phyloP scores from a whole-genome alignment of 352 stramenopile species.

The Plasmopara muralis region DNA sequence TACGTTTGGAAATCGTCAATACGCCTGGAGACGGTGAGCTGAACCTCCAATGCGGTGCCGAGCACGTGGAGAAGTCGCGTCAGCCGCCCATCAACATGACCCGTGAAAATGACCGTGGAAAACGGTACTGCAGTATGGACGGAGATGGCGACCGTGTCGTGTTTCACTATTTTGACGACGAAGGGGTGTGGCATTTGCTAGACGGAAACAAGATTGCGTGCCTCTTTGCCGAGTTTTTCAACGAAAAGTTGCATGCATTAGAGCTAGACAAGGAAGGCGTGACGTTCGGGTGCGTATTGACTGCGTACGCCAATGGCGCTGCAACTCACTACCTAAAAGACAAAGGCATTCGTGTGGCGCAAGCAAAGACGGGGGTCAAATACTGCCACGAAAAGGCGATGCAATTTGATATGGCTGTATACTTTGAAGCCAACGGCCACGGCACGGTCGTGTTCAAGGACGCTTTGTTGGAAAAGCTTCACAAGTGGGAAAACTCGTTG shows the following conservation, averaged over 20 bases:
- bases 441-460: slow-evolving; percentile 96
- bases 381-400: slow-evolving; percentile 93
- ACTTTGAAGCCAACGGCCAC: slow-evolving; percentile 99
- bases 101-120: slow-evolving; percentile 56
- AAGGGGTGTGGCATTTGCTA: slow-evolving; percentile 80
- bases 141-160: slow-evolving; percentile 98
- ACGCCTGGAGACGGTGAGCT: slow-evolving; percentile 82
- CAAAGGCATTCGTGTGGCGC: slow-evolving; percentile 60
- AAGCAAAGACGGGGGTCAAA: slow-evolving; percentile 98
- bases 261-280: slow-evolving; percentile 70
- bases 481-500: slow-evolving; percentile 69
- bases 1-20: slow-evolving; percentile 81
- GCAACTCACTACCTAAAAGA: slow-evolving; percentile 86
- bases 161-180: slow-evolving; percentile 91
- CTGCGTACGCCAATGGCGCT: slow-evolving; percentile 98
- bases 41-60: slow-evolving; percentile 95
- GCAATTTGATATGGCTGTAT: slow-evolving; percentile 97
- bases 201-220: slow-evolving; percentile 98
- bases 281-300: slow-evolving; percentile 95
- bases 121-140: slow-evolving; percentile 92
- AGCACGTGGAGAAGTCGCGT: slow-evolving; percentile 95
- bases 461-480: slow-evolving; percentile 74
- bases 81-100: slow-evolving; percentile 63
- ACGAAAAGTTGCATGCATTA: slow-evolving; percentile 82
- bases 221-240: slow-evolving; percentile 93